Evolutionary conservation across 2,329 filamentous ascomycete genomes (phyloP).

Genomic region (Pseudophaeomoniella oleicola): DNA sequence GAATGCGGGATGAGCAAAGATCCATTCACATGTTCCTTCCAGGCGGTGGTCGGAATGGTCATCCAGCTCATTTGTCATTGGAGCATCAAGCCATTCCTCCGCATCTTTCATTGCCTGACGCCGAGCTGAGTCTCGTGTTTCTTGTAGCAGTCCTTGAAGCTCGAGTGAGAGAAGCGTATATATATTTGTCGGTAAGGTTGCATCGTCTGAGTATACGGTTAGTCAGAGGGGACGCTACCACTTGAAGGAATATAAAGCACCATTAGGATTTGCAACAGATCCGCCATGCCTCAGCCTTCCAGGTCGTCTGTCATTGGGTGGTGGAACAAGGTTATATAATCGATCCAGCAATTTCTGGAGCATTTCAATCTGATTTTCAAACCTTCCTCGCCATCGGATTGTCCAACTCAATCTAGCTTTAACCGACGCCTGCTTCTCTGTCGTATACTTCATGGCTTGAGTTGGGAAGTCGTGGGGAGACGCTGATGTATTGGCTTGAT

Average conservation of each 20-base stretch:
- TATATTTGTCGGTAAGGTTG: not conserved
- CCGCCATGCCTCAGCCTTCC: not conserved
- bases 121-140: not conserved
- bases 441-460: not conserved
- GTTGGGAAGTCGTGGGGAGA: not conserved
- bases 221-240: not conserved
- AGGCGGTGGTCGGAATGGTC: not conserved
- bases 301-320: not conserved
- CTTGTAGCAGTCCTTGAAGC: not conserved
- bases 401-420: conserved; percentile 3
- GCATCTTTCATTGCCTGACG: not conserved
- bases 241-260: not conserved
- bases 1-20: conserved; percentile 1
- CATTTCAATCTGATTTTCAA: conserved; percentile 1
- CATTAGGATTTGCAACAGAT: not conserved
- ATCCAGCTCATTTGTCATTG: conserved; percentile 3
- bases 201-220: not conserved
- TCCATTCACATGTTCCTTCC: conserved; percentile 5
- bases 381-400: conserved; percentile 1
- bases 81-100: conserved; percentile 4
- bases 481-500: not conserved
- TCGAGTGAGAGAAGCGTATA: not conserved
- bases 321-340: conserved; percentile 2
- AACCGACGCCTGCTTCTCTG: not conserved
- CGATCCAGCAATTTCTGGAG: conserved; percentile 2